A percentile compares a stretch with the other conserved stretches of the same genome.
phyloP scores from a whole-genome alignment of 495 filamentous ascomycete genomes.

The Elasticomyces elasticus region DNA sequence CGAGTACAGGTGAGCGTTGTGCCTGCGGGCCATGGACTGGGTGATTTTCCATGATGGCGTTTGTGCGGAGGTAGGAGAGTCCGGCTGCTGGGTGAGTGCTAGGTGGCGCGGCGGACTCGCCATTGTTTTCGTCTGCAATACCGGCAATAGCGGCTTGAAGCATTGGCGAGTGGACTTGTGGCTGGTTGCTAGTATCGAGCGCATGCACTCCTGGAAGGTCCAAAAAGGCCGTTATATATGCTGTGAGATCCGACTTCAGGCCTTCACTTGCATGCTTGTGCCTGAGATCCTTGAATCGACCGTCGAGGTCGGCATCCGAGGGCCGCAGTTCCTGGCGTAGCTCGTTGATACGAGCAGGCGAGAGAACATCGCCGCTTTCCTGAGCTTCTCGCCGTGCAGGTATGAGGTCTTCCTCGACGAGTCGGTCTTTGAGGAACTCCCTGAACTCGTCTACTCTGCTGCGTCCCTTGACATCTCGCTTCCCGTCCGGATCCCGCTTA shows the following conservation, averaged over 20 bases:
- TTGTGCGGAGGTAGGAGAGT: constrained; percentile 69
- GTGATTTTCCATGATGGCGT: constrained; percentile 63
- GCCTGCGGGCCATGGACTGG: constrained; percentile 70
- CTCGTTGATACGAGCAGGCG: background rate
- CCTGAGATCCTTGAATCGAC: constrained; percentile 16
- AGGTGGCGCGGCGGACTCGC: constrained; percentile 52
- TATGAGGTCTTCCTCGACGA: constrained; percentile 24
- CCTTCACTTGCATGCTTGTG: constrained; percentile 9
- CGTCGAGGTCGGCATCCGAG: constrained; percentile 10
- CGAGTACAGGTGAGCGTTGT: constrained; percentile 50
- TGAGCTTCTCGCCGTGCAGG: constrained; percentile 13
- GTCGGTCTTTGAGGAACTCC: constrained; percentile 42
- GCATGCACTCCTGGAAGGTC: constrained; percentile 36
- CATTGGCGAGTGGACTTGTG: background rate
- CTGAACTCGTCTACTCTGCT: constrained; percentile 31
- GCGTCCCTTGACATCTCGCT: constrained; percentile 1
- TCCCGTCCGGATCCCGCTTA: constrained; percentile 30
- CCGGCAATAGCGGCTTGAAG: background rate
- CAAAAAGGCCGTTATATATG: constrained; percentile 45
- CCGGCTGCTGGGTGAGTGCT: constrained; percentile 88
- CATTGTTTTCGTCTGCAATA: constrained; percentile 26
- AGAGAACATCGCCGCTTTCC: constrained; percentile 13
- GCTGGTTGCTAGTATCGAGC: background rate
- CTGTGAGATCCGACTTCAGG: constrained; percentile 34
- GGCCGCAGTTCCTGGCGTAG: constrained; percentile 11